phyloP scores from a whole-genome alignment of 768 basidiomycete species.

The Rhodotorula sphaerocarpa region DNA sequence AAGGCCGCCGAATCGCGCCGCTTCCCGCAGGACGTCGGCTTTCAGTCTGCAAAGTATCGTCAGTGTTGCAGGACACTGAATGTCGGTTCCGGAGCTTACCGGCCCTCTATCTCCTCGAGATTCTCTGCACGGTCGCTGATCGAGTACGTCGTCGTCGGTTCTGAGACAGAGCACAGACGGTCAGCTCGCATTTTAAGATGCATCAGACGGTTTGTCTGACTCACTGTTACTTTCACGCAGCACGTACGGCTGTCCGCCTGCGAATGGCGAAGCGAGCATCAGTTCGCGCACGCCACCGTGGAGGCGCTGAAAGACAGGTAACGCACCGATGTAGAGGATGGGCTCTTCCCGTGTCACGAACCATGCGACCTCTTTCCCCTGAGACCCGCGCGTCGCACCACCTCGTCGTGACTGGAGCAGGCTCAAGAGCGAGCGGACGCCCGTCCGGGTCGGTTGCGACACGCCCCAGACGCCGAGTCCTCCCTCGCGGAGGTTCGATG shows the following conservation, averaged over 20 bases:
- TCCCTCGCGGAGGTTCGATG: constrained; percentile 87
- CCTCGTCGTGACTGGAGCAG: constrained; percentile 51
- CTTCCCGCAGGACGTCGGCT: constrained; percentile 81
- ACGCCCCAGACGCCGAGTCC: constrained; percentile 87
- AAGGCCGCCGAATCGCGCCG: constrained; percentile 74
- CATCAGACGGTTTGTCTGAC: no score
- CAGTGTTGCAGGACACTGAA: background rate
- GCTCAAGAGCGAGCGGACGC: constrained; percentile 79
- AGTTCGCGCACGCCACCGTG: background rate
- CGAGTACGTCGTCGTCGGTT: constrained; percentile 67
- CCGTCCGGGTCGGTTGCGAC: constrained; percentile 88
- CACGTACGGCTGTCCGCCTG: constrained; percentile 73
- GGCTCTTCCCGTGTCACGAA: constrained; percentile 96
- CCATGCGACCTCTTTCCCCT: constrained; percentile 57
- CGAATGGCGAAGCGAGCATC: background rate
- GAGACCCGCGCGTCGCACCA: constrained; percentile 2
- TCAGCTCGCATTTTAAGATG: background rate
- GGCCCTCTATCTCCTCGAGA: constrained; percentile 74
- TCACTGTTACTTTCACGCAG: constrained; percentile 54
- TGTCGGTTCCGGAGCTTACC: background rate
- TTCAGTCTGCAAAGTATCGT: constrained; percentile 57
- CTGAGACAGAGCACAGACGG: constrained; percentile 43
- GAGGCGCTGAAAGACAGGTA: background rate
- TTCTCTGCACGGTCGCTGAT: constrained; percentile 90
- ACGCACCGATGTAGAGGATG: constrained; percentile 64